Conservation (phyloP, 768 basidiomycete species). For the Gymnopilus dilepis region DNA sequence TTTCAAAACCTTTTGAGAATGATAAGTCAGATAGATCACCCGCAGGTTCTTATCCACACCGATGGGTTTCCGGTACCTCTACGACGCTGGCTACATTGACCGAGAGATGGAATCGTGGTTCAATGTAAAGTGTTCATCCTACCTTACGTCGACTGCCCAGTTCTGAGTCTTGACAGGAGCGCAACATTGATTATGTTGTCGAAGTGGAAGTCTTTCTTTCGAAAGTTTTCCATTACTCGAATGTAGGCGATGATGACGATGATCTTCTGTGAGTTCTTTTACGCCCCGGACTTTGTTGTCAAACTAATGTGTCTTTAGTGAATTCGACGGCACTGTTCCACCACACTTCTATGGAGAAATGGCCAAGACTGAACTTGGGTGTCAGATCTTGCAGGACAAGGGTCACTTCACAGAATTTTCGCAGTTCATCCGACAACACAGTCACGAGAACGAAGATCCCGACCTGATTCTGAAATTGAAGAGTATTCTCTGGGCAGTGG, state of each 20-base stretch:
- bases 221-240: slow-evolving; percentile 67
- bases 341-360: slow-evolving; percentile 98
- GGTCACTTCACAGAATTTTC: slow-evolving; percentile 92
- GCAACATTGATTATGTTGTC: slow-evolving; percentile 91
- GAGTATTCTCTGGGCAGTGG: slow-evolving; percentile 96
- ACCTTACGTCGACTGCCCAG: background rate
- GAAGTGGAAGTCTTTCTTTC: slow-evolving; percentile 93
- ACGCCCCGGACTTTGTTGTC: background rate
- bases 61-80: slow-evolving; percentile 90
- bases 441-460: slow-evolving; percentile 80
- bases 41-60: slow-evolving; percentile 92
- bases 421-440: slow-evolving; percentile 87
- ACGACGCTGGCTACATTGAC: slow-evolving; percentile 91
- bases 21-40: background rate
- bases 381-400: slow-evolving; percentile 87
- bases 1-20: background rate
- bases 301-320: slow-evolving; percentile 41
- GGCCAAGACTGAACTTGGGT: slow-evolving; percentile 95
- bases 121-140: slow-evolving; percentile 58
- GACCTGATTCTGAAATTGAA: slow-evolving; percentile 90
- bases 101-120: slow-evolving; percentile 97
- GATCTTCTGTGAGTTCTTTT: slow-evolving; percentile 53
- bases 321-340: slow-evolving; percentile 87
- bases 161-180: slow-evolving; percentile 62
- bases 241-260: slow-evolving; percentile 67